These are phyloP conservation scores for Linnemannia schmuckeri DNA, from an alignment of 192 early-diverging fungal species.

Conservation along the genomic window DNA sequence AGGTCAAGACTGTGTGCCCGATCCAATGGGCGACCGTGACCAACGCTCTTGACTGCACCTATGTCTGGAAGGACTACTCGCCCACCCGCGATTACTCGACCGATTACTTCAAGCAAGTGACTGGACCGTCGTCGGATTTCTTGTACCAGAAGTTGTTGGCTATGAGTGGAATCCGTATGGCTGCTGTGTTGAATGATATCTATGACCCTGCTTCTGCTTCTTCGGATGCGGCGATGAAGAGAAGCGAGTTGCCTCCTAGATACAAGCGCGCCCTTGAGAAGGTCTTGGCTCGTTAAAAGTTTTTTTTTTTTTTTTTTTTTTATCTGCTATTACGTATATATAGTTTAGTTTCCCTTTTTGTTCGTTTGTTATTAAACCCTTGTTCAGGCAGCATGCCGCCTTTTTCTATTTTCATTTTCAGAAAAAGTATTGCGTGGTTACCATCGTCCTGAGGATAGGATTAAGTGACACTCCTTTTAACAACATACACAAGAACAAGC, in stretches of 20 bases:
- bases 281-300: background rate
- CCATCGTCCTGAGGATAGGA: no score
- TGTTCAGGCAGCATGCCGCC: background rate
- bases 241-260: conserved; percentile 3
- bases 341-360: background rate
- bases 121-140: conserved; percentile 6
- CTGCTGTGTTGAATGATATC: conserved; percentile 57
- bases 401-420: no score
- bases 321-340: background rate
- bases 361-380: background rate
- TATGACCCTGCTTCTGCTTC: conserved; percentile 21
- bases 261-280: background rate
- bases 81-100: conserved; percentile 48
- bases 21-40: conserved; percentile 49
- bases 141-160: conserved; percentile 57
- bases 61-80: conserved; percentile 55
- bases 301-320: background rate
- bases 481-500: no score
- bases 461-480: no score
- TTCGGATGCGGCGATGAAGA: background rate
- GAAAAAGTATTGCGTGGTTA: no score
- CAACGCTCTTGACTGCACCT: conserved; percentile 56
- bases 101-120: conserved; percentile 50
- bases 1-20: conserved; percentile 49
- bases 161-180: conserved; percentile 57